Evolutionary conservation across 1,139 yeast genomes (phyloP).

Genomic region (Lizanozyma gosingica): DNA sequence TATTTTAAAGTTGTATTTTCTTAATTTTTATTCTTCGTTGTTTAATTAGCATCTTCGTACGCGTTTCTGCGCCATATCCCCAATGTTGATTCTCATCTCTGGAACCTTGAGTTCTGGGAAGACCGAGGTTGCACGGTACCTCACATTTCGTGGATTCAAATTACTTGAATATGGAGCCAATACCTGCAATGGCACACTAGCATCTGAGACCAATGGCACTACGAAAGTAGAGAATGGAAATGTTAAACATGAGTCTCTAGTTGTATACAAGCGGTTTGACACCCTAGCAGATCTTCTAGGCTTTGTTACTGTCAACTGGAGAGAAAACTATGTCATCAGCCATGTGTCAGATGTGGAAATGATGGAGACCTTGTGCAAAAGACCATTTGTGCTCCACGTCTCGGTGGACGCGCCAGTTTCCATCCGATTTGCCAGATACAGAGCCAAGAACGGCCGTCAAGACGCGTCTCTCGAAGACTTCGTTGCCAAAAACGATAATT

Average conservation of each 20-base stretch:
- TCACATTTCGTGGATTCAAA: constrained; percentile 50
- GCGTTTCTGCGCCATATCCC: too few relatives aligned
- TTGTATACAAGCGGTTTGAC: constrained; percentile 14
- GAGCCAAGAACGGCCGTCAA: constrained; percentile 12
- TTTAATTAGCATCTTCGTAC: too few relatives aligned
- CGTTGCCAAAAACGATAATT: constrained; percentile 34
- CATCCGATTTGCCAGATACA: constrained; percentile 43
- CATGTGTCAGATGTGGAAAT: constrained; percentile 37
- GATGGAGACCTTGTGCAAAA: constrained; percentile 45
- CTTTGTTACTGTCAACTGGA: constrained; percentile 66
- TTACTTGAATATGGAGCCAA: constrained; percentile 14
- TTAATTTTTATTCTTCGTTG: too few relatives aligned
- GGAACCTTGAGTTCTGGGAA: constrained; percentile 69
- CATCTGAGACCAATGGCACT: too few relatives aligned
- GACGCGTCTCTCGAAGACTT: constrained; percentile 30
- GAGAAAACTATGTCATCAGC: constrained; percentile 49
- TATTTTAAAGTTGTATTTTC: too few relatives aligned
- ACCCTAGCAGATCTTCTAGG: constrained; percentile 42
- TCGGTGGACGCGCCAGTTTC: constrained; percentile 69
- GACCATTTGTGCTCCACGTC: constrained; percentile 83
- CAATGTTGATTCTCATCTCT: constrained; percentile 75
- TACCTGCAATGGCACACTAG: too few relatives aligned
- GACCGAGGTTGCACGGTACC: constrained; percentile 51
- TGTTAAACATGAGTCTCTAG: constrained; percentile 1
- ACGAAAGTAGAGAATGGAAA: neutral